phyloP scores from a whole-genome alignment of 805 yeast genomes.

The Ogataea methylovora region DNA sequence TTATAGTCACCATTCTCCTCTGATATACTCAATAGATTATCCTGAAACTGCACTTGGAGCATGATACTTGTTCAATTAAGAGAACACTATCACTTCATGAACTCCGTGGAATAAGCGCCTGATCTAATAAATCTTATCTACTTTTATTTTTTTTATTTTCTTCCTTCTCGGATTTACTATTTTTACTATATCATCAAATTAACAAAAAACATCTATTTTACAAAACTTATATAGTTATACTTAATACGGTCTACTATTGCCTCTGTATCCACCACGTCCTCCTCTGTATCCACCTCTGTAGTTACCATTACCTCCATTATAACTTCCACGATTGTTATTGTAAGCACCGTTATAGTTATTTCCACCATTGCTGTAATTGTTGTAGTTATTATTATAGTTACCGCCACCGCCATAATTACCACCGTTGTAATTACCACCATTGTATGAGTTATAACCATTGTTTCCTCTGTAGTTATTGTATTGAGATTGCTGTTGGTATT shows the following conservation, averaged over 20 bases:
- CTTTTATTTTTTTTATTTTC: no score
- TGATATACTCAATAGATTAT: no score
- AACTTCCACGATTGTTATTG: slow-evolving; percentile 2
- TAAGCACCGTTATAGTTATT: slow-evolving; percentile 13
- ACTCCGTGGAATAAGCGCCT: no score
- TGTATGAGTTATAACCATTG: slow-evolving; percentile 6
- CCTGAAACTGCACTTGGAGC: no score
- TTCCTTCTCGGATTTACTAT: no score
- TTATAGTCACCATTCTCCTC: no score
- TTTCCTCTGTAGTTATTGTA: slow-evolving; percentile 5
- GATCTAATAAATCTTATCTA: no score
- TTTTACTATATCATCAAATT: no score
- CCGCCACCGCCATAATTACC: slow-evolving; percentile 13
- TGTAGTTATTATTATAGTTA: slow-evolving; percentile 6
- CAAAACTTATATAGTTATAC: no score
- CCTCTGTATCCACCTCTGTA: slow-evolving; percentile 4
- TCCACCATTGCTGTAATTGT: slow-evolving; percentile 6
- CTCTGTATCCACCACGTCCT: slow-evolving; percentile 3
- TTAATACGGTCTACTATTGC: slow-evolving; percentile 3
- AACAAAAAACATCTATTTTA: no score
- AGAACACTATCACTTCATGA: no score
- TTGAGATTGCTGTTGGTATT: slow-evolving; percentile 2
- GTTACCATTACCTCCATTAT: neutral
- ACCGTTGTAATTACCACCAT: slow-evolving; percentile 10
- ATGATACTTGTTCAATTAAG: no score